These are phyloP conservation scores for Hypoxylon sp. DNA, from an alignment of 2,329 filamentous ascomycete species.

Conservation along the genomic window DNA sequence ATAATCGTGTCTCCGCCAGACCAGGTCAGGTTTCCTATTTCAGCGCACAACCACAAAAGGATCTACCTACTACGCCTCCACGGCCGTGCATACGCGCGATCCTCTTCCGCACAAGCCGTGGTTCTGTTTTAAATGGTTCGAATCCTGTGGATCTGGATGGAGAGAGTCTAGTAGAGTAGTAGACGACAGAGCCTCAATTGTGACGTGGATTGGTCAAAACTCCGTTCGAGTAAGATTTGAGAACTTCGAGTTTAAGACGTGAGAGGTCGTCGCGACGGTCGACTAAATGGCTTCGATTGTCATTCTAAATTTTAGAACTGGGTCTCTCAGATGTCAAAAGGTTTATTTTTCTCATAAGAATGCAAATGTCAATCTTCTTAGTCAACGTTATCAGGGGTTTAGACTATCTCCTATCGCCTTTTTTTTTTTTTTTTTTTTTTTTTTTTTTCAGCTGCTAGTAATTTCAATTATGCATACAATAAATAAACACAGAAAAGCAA, in stretches of 20 bases:
- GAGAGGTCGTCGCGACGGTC: no score
- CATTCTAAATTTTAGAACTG: no score
- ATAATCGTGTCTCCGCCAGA: slow-evolving; percentile 1
- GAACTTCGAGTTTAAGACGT: no score
- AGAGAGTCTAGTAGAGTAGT: no score
- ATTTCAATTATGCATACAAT: slow-evolving; percentile 21
- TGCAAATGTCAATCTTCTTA: no score
- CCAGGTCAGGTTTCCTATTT: slow-evolving; percentile 7
- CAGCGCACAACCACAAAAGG: slow-evolving; percentile 3
- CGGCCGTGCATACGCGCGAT: slow-evolving; percentile 13
- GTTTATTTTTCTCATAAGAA: no score
- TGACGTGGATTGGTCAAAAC: background rate
- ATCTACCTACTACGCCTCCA: slow-evolving; percentile 4
- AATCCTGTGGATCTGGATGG: slow-evolving; percentile 16
- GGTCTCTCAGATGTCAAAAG: no score
- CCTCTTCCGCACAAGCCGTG: slow-evolving; percentile 9
- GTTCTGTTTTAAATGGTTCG: slow-evolving; percentile 10
- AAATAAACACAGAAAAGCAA: slow-evolving; percentile 12
- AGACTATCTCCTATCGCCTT: no score
- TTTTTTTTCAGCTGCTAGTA: no score
- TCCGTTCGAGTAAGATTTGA: slow-evolving; percentile 1
- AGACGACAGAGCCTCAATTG: slow-evolving; percentile 16
- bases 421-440: no score
- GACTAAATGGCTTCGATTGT: no score
- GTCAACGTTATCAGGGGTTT: slow-evolving; percentile 6